Evolutionary conservation across 2,329 filamentous ascomycete genomes (phyloP), one percentile per base, ranked within the genome.

Genomic region (Cladosporium sp.): DNA sequence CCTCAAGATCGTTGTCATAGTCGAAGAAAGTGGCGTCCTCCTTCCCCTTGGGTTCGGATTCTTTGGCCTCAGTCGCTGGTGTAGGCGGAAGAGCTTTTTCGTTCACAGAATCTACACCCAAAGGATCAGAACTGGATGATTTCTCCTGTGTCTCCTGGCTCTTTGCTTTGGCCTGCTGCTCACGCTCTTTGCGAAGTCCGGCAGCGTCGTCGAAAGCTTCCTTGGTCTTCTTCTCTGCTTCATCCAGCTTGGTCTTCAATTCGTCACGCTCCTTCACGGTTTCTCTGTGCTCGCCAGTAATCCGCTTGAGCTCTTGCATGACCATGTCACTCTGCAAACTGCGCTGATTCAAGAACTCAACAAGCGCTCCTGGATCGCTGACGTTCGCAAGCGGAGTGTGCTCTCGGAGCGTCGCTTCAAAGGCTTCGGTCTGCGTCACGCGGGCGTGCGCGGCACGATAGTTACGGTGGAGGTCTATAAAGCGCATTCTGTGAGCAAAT

Each of bases 321-420:
- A 96, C 86, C 89, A 99, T 95, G 66, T 96, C 90, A 40, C 87
- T 87, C 69, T 95, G 93, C 54, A 92, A 74, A 60, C 87, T 93
- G 39, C 96, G 75, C 72, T 97, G 91, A 65, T 88, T 91, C 25
- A 99, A 80, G 68, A 97, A 99, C 73, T 97, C 93, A 6, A 91
- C 83, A 34, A 99, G 79, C 2, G 91, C 88, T 54, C 85, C 83
- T 0, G 93, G 90, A 59, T 99, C 94, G 64, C 80, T 82, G 65
- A 99, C 96, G 15, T 91, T 93, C 4, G 90, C 89, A 35, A 97
- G 78, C 2, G 94, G 93, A 0, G 94, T 99, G 66, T 96, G 90
- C 70, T 99, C 94, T 66, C 91, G 90, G 7, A 99, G 80, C 0
- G 89, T 87, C 56, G 90, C 87, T 75, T 99, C 94, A 71, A 99